Base-by-base conservation (phyloP, 2,329 filamentous ascomycete genomes). In the Pseudocercospora vitis region DNA sequence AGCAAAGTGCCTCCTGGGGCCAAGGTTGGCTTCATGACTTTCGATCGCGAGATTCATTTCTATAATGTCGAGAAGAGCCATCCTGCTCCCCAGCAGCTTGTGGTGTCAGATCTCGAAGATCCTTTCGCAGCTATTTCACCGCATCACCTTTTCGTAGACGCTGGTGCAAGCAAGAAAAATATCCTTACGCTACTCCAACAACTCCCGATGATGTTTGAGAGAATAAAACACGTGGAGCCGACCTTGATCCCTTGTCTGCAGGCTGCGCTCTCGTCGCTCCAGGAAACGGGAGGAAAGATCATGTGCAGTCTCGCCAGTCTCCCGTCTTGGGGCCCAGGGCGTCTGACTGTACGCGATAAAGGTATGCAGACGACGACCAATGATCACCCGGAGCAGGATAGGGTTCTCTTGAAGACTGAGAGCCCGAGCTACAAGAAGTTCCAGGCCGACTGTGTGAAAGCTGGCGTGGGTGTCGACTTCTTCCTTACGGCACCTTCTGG, bases 61-160 rank as follows among this genome's bases (percentile, higher is more conserved):
- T 99, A 97, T 78, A 97, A 97, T 67, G 84, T 96, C 64, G 90
- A 86, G 66, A 74, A 90, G 31, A 81, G 81, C 33, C 77, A 96
- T 35, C 87, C 94, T 51, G 85, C 91, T 73, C 90, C 94, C 7
- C 94, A 99, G 69, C 96, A 99, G 90, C 84, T 99, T 78, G 91
- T 99, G 47, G 96, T 99, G 89, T 89, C 94, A 3, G 94, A 99
- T 68, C 81, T 99, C 45, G 91, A 97, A 65, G 94, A 99, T 62
- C 94, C 94, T 0, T 99, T 99, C 70, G 85, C 97, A 12, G 91
- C 94, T 2, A 78, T 99, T 14, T 90, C 88, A 59, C 48, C 58
- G 2, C 88, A 95, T 53, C 91, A 92, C 12, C 79, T 99, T 7
- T 97, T 97, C 70, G 92, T 97, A 12, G 92, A 99, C 70, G 91